Conservation (phyloP, 495 filamentous ascomycete species). For the Penicillium ochrochloron region DNA sequence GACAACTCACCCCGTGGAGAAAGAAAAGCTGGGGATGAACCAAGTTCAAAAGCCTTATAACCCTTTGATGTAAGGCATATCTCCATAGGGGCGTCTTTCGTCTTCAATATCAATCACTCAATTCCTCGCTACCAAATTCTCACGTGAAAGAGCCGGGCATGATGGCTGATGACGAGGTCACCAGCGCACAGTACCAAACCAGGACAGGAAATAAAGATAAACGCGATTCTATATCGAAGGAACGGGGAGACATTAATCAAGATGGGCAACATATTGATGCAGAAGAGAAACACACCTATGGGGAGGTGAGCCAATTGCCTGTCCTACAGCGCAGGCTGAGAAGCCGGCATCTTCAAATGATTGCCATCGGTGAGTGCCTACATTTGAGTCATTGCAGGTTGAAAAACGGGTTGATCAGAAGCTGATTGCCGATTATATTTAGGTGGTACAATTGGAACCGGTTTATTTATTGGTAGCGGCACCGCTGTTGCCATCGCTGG, state of each 20-base stretch:
- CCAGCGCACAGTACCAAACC: background rate
- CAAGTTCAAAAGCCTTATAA: background rate
- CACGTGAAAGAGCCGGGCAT: background rate
- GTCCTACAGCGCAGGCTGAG: constrained; percentile 1
- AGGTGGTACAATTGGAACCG: constrained; percentile 71
- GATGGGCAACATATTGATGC: background rate
- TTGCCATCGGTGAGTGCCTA: constrained; percentile 1
- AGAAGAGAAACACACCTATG: constrained; percentile 7
- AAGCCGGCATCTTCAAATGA: constrained; percentile 9
- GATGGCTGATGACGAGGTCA: constrained; percentile 5
- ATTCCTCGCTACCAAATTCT: background rate
- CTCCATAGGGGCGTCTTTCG: background rate
- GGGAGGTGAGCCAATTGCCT: constrained; percentile 4
- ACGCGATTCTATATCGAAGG: background rate
- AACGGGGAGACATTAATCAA: background rate
- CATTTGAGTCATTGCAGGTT: background rate
- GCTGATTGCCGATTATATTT: constrained; percentile 16
- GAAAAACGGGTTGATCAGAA: background rate
- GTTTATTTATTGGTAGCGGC: constrained; percentile 70
- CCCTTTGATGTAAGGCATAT: background rate
- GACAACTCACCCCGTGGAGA: constrained; percentile 2
- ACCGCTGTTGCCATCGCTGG: constrained; percentile 63
- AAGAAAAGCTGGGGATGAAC: constrained; percentile 1
- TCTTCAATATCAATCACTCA: background rate
- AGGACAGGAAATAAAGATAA: background rate